Base-by-base conservation (phyloP, 2,329 filamentous ascomycete genomes). In the Sporothrix pseudoabietina region DNA sequence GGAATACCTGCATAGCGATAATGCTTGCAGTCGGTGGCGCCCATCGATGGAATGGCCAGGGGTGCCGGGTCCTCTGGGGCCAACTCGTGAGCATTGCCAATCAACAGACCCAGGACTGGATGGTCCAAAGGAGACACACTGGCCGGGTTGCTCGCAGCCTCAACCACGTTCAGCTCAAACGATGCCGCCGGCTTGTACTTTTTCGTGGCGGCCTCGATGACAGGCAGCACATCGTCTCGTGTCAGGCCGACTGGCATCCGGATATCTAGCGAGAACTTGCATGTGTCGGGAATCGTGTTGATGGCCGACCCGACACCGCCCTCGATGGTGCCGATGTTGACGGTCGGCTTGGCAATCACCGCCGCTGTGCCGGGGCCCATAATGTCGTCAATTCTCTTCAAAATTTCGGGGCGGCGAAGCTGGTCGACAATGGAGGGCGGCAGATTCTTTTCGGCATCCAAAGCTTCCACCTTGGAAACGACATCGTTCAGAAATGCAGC, bases 1-100 rank as follows among this genome's bases (percentile, higher is more conserved):
- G 74, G 69, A 3, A 75, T 54, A 14, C 69, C 74, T 0, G 74
- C 71, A 66, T 75, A 75, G 0, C 74, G 63, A 57, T 75, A 75
- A 41, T 75, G 74, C 69, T 75, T 75, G 65, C 74, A 75, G 55
- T 75, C 72, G 1, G 74, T 75, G 5, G 71, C 74, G 4, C 74
- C 74, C 74, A 75, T 73, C 1, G 74, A 75, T 8, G 74, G 74
- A 35, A 75, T 75, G 4, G 71, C 69, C 12, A 73, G 47, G 6
- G 74, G 74, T 39, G 49, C 44, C 4, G 66, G 69, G 1, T 49
- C 65, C 12, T 70, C 63, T 2, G 69, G 61, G 2, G 39, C 65
- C n/a, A 71, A 12, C 32, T 32, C 54, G 3, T 68, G 35, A 14
- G 73, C 69, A 44, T 75, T 75, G 44, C 54, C 26, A 3, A 49